Percentiles rank a stretch among this genome's conserved stretches.
phyloP scores from a whole-genome alignment of 371 early-diverging fungal genomes.

The Dinochytrium kinnereticum region DNA sequence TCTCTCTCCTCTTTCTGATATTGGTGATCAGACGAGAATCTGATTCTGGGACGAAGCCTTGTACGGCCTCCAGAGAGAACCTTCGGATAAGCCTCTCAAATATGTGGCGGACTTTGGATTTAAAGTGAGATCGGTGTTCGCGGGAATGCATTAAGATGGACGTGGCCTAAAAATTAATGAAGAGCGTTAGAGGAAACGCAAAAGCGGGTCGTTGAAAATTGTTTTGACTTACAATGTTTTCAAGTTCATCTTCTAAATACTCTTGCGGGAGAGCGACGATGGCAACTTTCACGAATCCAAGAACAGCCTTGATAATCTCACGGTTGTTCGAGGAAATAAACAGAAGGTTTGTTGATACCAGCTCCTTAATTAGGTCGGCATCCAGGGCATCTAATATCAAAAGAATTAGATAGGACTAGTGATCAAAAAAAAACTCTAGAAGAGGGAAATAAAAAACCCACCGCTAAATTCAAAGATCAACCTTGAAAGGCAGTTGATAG shows the following conservation, averaged over 20 bases:
- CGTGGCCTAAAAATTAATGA: slow-evolving; percentile 28
- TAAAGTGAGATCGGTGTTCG: slow-evolving; percentile 87
- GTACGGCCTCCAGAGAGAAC: slow-evolving; percentile 80
- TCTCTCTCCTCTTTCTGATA: slow-evolving; percentile 89
- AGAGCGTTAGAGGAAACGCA: not conserved
- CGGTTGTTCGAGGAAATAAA: slow-evolving; percentile 81
- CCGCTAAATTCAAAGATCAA: slow-evolving; percentile 88
- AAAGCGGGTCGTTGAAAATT: not conserved
- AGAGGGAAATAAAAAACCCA: slow-evolving; percentile 31
- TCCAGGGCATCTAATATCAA: slow-evolving; percentile 56
- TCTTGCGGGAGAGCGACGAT: slow-evolving; percentile 77
- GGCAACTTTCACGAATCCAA: slow-evolving; percentile 94
- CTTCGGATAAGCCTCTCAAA: slow-evolving; percentile 90
- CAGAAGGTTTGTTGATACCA: slow-evolving; percentile 61
- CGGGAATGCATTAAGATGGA: slow-evolving; percentile 82
- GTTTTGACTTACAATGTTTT: slow-evolving; percentile 41
- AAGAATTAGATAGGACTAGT: not conserved
- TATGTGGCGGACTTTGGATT: slow-evolving; percentile 88
- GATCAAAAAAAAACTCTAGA: not conserved
- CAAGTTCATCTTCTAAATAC: slow-evolving; percentile 71
- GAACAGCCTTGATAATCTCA: slow-evolving; percentile 89
- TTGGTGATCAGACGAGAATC: slow-evolving; percentile 88
- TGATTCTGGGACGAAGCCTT: slow-evolving; percentile 81
- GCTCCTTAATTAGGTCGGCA: slow-evolving; percentile 64
- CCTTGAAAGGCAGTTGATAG: slow-evolving; percentile 82